A percentile compares a stretch with the other conserved stretches of the same genome.
Evolutionary conservation across 495 filamentous ascomycete genomes (phyloP).

Genomic region (Penicillium longicatenatum): DNA sequence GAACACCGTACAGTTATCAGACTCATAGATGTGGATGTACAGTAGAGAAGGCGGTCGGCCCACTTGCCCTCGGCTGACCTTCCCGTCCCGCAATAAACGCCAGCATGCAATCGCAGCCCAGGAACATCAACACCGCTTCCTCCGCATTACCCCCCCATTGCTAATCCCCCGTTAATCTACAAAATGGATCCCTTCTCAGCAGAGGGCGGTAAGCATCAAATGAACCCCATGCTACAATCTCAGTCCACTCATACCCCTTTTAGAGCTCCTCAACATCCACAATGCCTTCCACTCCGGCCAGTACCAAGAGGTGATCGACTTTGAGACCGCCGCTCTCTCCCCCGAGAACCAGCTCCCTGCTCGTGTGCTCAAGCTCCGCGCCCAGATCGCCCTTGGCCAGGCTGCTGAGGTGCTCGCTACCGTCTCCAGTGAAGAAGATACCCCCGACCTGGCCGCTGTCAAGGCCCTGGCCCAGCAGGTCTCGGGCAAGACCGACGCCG

Average conservation of each 20-base stretch:
- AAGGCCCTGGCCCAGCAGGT: constrained; percentile 73
- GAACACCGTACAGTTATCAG: no score
- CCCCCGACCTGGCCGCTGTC: constrained; percentile 76
- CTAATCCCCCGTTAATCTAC: constrained; percentile 24
- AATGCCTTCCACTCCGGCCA: constrained; percentile 93
- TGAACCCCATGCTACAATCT: not conserved
- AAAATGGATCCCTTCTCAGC: constrained; percentile 92
- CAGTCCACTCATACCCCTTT: constrained; percentile 12
- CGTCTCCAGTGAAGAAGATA: constrained; percentile 61
- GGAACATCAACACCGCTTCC: constrained; percentile 27
- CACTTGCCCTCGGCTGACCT: constrained; percentile 31
- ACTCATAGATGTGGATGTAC: no score
- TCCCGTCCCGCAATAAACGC: constrained; percentile 21
- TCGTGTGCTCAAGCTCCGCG: constrained; percentile 77
- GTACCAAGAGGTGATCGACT: constrained; percentile 80
- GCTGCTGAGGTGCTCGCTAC: constrained; percentile 69
- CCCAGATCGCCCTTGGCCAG: constrained; percentile 79
- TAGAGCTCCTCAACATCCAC: constrained; percentile 93
- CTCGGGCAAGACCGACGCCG: constrained; percentile 59
- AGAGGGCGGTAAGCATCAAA: constrained; percentile 67
- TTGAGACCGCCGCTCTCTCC: constrained; percentile 74
- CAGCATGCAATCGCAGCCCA: constrained; percentile 27
- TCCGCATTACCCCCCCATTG: constrained; percentile 15
- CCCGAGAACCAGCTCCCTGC: constrained; percentile 74
- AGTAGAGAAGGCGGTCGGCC: constrained; percentile 24